Conservation (phyloP, 176 grass and related monocot species). For the Aegilops bicornis region DNA sequence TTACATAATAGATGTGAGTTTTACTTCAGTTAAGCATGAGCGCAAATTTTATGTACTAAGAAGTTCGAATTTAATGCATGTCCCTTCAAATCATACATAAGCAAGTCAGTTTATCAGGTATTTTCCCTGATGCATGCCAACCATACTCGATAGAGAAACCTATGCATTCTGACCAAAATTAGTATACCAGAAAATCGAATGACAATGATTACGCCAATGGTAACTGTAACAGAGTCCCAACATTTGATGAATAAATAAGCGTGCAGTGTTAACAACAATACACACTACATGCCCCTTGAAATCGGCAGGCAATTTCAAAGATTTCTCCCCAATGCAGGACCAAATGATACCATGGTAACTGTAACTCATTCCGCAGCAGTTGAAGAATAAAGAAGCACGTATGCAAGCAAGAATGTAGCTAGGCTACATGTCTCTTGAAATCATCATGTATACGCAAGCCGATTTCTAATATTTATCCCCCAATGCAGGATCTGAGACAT, state of each 20-base stretch:
- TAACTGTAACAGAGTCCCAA: background rate
- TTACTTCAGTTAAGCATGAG: too few species aligned
- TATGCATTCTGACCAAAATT: background rate
- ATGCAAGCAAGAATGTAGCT: too few species aligned
- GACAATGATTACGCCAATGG: background rate
- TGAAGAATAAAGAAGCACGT: background rate
- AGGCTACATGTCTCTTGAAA: too few species aligned
- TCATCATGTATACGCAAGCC: background rate
- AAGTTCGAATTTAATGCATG: too few species aligned
- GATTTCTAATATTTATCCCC: background rate
- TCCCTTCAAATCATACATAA: too few species aligned
- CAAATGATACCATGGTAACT: background rate
- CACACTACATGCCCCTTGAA: background rate
- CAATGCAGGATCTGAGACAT: background rate
- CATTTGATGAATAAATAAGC: background rate
- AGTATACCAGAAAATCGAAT: background rate
- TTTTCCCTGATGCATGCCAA: too few species aligned
- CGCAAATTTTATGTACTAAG: too few species aligned
- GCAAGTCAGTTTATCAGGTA: too few species aligned
- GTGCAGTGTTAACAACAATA: background rate
- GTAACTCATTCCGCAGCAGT: background rate
- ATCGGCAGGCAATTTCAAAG: background rate
- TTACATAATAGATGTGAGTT: too few species aligned
- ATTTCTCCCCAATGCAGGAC: too few species aligned
- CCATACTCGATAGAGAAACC: too few species aligned